Evolutionary conservation across 345 rosid genomes (phyloP).

Genomic region (Gossypium stocksii): DNA sequence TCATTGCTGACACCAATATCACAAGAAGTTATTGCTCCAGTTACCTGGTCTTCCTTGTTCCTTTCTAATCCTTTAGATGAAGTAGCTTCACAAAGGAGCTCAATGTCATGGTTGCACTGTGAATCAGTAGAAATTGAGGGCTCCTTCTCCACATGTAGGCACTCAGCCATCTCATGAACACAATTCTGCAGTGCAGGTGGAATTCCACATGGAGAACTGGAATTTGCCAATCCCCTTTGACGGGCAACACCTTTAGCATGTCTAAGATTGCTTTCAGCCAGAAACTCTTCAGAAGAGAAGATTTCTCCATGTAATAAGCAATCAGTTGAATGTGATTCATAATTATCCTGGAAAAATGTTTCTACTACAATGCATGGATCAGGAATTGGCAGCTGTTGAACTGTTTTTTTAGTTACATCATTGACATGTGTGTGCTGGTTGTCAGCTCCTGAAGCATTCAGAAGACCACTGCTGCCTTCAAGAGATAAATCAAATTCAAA

Average conservation of each 20-base stretch:
- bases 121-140: constrained; percentile 11
- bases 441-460: constrained; percentile 19
- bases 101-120: constrained; percentile 22
- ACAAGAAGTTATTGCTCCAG: constrained; percentile 18
- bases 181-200: constrained; percentile 23
- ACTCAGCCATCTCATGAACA: constrained; percentile 19
- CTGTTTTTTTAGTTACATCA: constrained; percentile 21
- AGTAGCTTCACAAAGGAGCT: constrained; percentile 28
- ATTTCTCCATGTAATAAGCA: constrained; percentile 11
- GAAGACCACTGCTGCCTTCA: constrained; percentile 14
- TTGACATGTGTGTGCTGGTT: constrained; percentile 22
- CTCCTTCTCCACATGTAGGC: constrained; percentile 21
- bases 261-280: constrained; percentile 11
- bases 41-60: constrained; percentile 18
- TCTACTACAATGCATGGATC: constrained; percentile 18
- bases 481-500: constrained; percentile 21
- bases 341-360: constrained; percentile 18
- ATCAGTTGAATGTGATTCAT: constrained; percentile 22
- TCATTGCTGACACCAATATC: constrained; percentile 18
- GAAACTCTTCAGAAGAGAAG: constrained; percentile 23
- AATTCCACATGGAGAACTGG: constrained; percentile 11
- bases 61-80: constrained; percentile 20
- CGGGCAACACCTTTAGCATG: constrained; percentile 9
- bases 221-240: constrained; percentile 15
- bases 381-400: constrained; percentile 24